phyloP scores from a whole-genome alignment of 2,329 filamentous ascomycete species.

The Pleurostoma richardsiae region DNA sequence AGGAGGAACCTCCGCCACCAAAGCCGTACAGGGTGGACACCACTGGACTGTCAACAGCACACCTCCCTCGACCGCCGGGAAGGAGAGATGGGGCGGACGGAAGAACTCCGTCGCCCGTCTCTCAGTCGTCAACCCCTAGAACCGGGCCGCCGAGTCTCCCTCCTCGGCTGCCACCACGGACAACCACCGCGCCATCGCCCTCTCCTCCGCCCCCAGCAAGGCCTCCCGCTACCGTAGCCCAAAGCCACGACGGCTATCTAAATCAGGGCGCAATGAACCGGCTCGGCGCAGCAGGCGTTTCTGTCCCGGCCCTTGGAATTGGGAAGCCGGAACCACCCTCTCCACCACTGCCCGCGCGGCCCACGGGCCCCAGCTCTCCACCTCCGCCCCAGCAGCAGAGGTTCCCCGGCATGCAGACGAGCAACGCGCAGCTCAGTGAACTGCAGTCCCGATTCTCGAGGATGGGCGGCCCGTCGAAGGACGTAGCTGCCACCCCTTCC shows the following conservation, averaged over 20 bases:
- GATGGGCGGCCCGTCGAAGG: conserved; percentile 30
- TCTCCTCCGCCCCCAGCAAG: conserved; percentile 13
- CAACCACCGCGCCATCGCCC: conserved; percentile 38
- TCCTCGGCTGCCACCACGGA: conserved; percentile 55
- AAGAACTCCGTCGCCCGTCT: conserved; percentile 15
- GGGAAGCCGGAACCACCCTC: conserved; percentile 29
- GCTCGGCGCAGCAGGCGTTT: conserved; percentile 69
- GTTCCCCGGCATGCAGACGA: too few relatives aligned
- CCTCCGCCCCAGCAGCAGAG: conserved; percentile 1
- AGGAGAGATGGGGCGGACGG: conserved; percentile 38
- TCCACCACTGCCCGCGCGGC: conserved; percentile 7
- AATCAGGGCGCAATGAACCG: conserved; percentile 58
- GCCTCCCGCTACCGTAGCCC: conserved; percentile 11
- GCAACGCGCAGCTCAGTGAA: conserved; percentile 50
- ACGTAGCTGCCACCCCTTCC: conserved; percentile 8
- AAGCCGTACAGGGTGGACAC: conserved; percentile 66
- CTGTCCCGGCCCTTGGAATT: conserved; percentile 74
- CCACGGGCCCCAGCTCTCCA: not conserved
- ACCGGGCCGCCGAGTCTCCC: conserved; percentile 64
- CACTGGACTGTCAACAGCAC: conserved; percentile 63
- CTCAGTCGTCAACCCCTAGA: conserved; percentile 13
- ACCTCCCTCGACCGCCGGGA: conserved; percentile 67
- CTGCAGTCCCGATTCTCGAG: conserved; percentile 64
- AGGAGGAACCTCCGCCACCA: conserved; percentile 41
- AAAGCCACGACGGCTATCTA: conserved; percentile 22